Evolutionary conservation across 192 early-diverging fungal species (phyloP).

Genomic region (Backusella macrospora): DNA sequence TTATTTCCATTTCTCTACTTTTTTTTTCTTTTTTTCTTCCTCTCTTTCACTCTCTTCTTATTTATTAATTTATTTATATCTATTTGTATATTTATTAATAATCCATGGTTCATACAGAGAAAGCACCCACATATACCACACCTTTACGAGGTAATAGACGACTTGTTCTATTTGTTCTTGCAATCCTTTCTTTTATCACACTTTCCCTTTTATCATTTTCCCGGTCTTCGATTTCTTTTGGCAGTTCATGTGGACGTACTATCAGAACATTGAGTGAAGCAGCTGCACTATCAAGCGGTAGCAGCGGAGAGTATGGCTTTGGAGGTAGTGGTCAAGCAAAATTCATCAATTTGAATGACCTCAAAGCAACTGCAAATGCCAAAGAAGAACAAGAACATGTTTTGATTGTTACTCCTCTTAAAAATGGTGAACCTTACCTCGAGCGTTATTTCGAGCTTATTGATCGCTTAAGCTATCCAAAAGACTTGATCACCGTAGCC

Average conservation of each 20-base stretch:
- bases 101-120: constrained; percentile 1
- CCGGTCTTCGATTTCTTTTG: constrained; percentile 14
- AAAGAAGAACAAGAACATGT: constrained; percentile 30
- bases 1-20: background rate
- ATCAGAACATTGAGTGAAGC: constrained; percentile 18
- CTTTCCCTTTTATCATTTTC: constrained; percentile 12
- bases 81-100: constrained; percentile 14
- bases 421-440: constrained; percentile 56
- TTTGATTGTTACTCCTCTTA: constrained; percentile 59
- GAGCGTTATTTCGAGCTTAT: constrained; percentile 58
- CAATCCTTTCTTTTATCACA: constrained; percentile 11
- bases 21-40: constrained; percentile 4
- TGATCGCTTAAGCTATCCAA: constrained; percentile 54
- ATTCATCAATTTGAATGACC: constrained; percentile 29
- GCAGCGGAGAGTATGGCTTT: background rate
- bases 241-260: constrained; percentile 12
- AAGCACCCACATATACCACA: constrained; percentile 9
- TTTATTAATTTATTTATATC: background rate
- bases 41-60: background rate
- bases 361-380: constrained; percentile 26
- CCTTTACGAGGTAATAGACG: constrained; percentile 14
- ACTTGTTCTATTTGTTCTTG: constrained; percentile 7
- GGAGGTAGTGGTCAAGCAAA: constrained; percentile 2
- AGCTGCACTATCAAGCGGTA: constrained; percentile 6
- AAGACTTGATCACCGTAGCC: constrained; percentile 50